These are phyloP conservation scores for Aspergillus ellipticus DNA, from an alignment of 495 filamentous ascomycete genomes.

Conservation along the genomic window DNA sequence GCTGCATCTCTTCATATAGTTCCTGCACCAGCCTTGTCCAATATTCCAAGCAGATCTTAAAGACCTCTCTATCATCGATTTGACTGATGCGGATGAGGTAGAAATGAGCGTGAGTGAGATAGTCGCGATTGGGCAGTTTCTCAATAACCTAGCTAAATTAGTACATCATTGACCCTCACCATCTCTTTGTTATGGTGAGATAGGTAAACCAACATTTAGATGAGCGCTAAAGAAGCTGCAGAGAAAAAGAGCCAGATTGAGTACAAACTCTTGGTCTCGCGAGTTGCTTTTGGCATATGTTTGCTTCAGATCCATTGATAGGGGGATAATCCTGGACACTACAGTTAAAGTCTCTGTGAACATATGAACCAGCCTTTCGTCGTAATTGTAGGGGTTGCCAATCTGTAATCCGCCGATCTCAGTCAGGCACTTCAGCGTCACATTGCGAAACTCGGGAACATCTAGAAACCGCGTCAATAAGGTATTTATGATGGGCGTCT, in stretches of 20 bases:
- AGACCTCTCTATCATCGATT: slow-evolving; percentile 97
- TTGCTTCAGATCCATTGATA: slow-evolving; percentile 80
- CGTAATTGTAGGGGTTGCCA: slow-evolving; percentile 74
- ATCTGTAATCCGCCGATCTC: slow-evolving; percentile 91
- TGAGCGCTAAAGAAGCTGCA: slow-evolving; percentile 94
- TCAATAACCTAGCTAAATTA: slow-evolving; percentile 70
- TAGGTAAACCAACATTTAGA: slow-evolving; percentile 61
- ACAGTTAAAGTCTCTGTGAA: slow-evolving; percentile 91
- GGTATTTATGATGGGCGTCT: slow-evolving; percentile 94
- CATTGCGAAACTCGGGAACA: slow-evolving; percentile 88
- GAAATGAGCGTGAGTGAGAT: slow-evolving; percentile 90
- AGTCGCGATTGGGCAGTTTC: slow-evolving; percentile 90
- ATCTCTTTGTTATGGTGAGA: not conserved
- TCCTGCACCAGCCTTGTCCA: slow-evolving; percentile 99
- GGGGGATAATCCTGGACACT: slow-evolving; percentile 85
- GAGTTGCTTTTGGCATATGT: slow-evolving; percentile 89
- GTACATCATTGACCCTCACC: not conserved
- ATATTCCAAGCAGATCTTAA: slow-evolving; percentile 98
- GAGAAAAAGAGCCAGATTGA: slow-evolving; percentile 92
- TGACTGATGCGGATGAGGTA: slow-evolving; percentile 97
- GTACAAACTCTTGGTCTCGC: slow-evolving; percentile 94
- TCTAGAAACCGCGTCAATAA: slow-evolving; percentile 86
- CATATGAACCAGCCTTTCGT: slow-evolving; percentile 93
- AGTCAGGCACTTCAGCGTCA: slow-evolving; percentile 93
- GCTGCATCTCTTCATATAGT: slow-evolving; percentile 98